Evolutionary conservation across 2,329 filamentous ascomycete species (phyloP).

Genomic region (Aureobasidium lini): DNA sequence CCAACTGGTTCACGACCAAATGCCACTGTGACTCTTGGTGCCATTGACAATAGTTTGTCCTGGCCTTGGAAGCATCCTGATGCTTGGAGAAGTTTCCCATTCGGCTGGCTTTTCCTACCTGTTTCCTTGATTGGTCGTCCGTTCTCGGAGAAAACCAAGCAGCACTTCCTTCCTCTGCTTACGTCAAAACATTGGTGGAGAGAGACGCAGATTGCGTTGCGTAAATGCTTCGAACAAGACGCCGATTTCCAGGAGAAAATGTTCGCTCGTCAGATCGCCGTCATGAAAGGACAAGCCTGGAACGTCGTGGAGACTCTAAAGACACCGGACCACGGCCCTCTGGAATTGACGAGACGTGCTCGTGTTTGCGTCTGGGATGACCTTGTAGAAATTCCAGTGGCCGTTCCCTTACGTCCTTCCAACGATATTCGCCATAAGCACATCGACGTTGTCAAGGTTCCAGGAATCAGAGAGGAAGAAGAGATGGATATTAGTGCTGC

Average conservation of each 20-base stretch:
- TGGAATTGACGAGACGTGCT: conserved; percentile 83
- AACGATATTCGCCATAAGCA: conserved; percentile 69
- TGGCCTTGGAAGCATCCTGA: conserved; percentile 99
- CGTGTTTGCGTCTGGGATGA: conserved; percentile 98
- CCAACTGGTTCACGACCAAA: conserved; percentile 33
- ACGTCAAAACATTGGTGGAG: conserved; percentile 97
- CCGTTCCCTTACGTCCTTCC: conserved; percentile 78
- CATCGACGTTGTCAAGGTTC: conserved; percentile 16
- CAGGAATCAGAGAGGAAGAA: conserved; percentile 55
- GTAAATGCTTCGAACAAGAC: conserved; percentile 83
- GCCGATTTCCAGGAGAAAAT: conserved; percentile 96
- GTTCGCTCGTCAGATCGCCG: conserved; percentile 96
- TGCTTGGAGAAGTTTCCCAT: conserved; percentile 86
- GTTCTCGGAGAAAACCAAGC: conserved; percentile 86
- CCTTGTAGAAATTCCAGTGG: conserved; percentile 88
- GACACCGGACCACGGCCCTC: conserved; percentile 79
- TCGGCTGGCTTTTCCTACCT: conserved; percentile 95
- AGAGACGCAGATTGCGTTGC: conserved; percentile 80
- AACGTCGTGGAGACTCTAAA: conserved; percentile 98
- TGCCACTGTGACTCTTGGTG: conserved; percentile 55
- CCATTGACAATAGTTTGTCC: conserved; percentile 95
- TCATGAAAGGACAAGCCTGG: conserved; percentile 99
- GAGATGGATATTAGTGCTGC: conserved; percentile 85
- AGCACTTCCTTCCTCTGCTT: conserved; percentile 91
- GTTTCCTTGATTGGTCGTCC: conserved; percentile 94